These are phyloP conservation scores for Galerina marginata DNA, from an alignment of 768 basidiomycete species.

Conservation along the genomic window DNA sequence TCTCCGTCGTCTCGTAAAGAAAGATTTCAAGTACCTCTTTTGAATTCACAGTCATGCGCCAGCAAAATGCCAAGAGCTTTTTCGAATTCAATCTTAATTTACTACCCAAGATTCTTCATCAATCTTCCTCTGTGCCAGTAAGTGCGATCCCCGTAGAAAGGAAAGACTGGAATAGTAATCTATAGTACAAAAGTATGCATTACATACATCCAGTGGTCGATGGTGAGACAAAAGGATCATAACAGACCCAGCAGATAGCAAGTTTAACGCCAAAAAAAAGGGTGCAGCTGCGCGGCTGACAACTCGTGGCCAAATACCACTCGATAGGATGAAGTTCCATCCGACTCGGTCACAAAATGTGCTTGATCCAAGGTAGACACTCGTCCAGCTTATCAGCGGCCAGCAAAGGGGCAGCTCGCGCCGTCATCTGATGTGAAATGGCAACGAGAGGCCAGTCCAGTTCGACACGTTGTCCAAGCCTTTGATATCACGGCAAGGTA, in stretches of 20 bases:
- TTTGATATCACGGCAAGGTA: not conserved
- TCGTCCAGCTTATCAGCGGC: conserved; percentile 19
- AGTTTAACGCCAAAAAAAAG: not conserved
- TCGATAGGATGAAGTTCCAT: too few relatives aligned
- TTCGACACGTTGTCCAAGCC: not conserved
- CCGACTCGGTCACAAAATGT: conserved; percentile 12
- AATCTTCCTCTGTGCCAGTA: too few relatives aligned
- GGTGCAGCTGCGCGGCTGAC: not conserved
- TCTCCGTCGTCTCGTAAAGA: too few relatives aligned
- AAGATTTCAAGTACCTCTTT: too few relatives aligned
- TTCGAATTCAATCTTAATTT: too few relatives aligned
- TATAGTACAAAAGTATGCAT: not conserved
- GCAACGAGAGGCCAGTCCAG: conserved; percentile 33
- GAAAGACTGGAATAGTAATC: too few relatives aligned
- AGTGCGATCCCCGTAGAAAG: too few relatives aligned
- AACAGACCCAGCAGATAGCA: not conserved
- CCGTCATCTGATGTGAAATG: conserved; percentile 36
- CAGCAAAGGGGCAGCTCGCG: conserved; percentile 24
- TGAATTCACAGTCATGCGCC: too few relatives aligned
- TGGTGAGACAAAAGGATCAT: not conserved
- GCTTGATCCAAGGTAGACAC: conserved; percentile 18
- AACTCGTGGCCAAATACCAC: not conserved
- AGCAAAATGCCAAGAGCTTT: too few relatives aligned
- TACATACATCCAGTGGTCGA: conserved; percentile 1
- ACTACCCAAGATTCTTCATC: too few relatives aligned